phyloP scores from a whole-genome alignment of 2,329 filamentous ascomycete species.

The Chaetomiaceae sp. region DNA sequence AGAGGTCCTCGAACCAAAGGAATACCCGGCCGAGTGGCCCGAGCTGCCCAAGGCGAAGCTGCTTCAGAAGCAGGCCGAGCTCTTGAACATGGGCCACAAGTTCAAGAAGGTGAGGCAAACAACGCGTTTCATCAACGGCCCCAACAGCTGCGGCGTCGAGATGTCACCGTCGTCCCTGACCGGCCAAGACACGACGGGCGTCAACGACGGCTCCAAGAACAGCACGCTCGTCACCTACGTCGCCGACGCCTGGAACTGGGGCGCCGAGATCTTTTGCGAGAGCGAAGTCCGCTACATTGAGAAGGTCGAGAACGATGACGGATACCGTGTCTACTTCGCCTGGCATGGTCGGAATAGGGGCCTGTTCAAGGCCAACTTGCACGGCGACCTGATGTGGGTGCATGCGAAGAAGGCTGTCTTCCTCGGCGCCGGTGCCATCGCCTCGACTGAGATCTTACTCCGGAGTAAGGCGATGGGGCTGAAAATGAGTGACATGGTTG shows the following conservation, averaged over 20 bases:
- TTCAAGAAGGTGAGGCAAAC: conserved; percentile 58
- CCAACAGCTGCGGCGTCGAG: conserved; percentile 60
- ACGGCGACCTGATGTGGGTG: conserved; percentile 62
- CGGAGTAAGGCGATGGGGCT: conserved; percentile 57
- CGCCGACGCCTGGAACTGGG: conserved; percentile 68
- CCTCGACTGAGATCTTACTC: conserved; percentile 62
- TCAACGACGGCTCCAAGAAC: conserved; percentile 66
- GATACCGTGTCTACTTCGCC: conserved; percentile 61
- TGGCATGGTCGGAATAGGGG: conserved; percentile 59
- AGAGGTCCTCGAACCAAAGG: conserved; percentile 53
- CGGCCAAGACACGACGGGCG: conserved; percentile 59
- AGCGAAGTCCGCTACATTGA: conserved; percentile 62
- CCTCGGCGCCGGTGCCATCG: conserved; percentile 60
- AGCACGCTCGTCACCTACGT: conserved; percentile 64
- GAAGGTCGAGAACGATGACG: conserved; percentile 45
- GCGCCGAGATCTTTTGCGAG: conserved; percentile 66
- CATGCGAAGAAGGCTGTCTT: conserved; percentile 62
- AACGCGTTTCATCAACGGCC: conserved; percentile 57
- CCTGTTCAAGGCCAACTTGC: conserved; percentile 50
- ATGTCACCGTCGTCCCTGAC: conserved; percentile 58
- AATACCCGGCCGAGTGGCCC: conserved; percentile 56
- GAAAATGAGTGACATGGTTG: conserved; percentile 52
- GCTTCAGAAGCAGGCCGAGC: conserved; percentile 52
- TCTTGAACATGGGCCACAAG: conserved; percentile 46
- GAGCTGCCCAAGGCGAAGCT: conserved; percentile 54